These are phyloP conservation scores for Acephala macrosclerotiorum DNA, from an alignment of 2,329 filamentous ascomycete genomes.

Conservation along the genomic window DNA sequence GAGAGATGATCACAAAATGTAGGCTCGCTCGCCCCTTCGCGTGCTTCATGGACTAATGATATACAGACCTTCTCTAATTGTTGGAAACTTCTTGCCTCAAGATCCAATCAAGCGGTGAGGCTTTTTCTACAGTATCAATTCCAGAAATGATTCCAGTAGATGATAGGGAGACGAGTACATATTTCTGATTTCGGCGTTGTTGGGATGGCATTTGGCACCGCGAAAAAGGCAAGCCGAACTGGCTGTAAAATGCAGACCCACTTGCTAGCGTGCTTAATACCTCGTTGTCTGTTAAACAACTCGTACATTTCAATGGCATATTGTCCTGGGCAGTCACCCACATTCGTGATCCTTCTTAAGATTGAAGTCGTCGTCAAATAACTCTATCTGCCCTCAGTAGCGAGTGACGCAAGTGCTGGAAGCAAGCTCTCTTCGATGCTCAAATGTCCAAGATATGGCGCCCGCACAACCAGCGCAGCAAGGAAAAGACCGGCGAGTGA, in stretches of 20 bases:
- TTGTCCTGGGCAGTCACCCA: neutral
- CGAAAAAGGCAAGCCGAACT: constrained; percentile 13
- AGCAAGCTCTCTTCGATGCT: neutral
- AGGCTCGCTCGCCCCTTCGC: constrained; percentile 49
- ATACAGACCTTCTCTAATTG: constrained; percentile 85
- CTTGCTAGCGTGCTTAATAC: neutral
- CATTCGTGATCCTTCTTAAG: neutral
- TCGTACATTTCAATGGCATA: neutral
- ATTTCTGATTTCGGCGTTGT: constrained; percentile 20
- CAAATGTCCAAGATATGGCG: constrained; percentile 32
- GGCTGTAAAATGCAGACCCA: neutral
- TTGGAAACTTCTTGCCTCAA: constrained; percentile 95
- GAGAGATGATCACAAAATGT: constrained; percentile 96
- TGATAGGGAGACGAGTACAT: constrained; percentile 29
- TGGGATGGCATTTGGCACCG: too few species aligned
- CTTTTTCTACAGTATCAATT: constrained; percentile 36
- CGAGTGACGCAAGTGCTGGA: neutral
- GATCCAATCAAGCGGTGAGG: constrained; percentile 60
- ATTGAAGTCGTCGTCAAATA: neutral
- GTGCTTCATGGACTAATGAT: constrained; percentile 20
- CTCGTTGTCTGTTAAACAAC: neutral
- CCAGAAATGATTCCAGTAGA: constrained; percentile 34
- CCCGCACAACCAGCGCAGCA: constrained; percentile 25
- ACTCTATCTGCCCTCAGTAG: neutral
- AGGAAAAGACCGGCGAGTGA: constrained; percentile 45